Evolutionary conservation across 1,284 basidiomycete genomes (phyloP).

Genomic region (Ceratobasidium theobromae): DNA sequence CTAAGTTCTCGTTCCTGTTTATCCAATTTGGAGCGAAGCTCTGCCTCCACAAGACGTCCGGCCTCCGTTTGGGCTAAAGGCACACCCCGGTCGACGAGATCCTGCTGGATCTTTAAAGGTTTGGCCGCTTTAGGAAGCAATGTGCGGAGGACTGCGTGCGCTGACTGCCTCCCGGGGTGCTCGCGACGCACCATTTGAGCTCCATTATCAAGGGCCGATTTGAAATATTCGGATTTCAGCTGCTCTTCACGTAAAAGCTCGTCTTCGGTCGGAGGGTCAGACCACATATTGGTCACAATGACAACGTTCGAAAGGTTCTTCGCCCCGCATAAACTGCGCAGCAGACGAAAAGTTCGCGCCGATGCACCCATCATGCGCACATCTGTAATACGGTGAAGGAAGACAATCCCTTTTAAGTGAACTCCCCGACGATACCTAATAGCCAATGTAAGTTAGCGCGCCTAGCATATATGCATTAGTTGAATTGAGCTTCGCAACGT

Average conservation of each 20-base stretch:
- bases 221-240: conserved; percentile 37
- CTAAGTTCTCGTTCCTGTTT: conserved; percentile 13
- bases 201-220: conserved; percentile 1
- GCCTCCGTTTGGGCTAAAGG: neutral
- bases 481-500: neutral
- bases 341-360: conserved; percentile 21
- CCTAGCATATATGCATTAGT: neutral
- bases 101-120: neutral
- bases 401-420: conserved; percentile 32
- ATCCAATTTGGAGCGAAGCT: conserved; percentile 6
- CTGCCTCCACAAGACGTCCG: conserved; percentile 4
- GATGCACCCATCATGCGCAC: conserved; percentile 28
- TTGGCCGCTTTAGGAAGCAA: neutral
- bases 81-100: neutral
- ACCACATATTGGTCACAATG: conserved; percentile 42
- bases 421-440: conserved; percentile 5
- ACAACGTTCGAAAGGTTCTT: conserved; percentile 37
- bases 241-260: conserved; percentile 37
- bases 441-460: too few relatives aligned
- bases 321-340: conserved; percentile 33
- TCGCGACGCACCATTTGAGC: conserved; percentile 17
- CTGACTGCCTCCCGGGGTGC: neutral
- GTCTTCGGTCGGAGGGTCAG: conserved; percentile 9
- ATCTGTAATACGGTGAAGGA: conserved; percentile 34
- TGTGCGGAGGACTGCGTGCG: conserved; percentile 3